Evolutionary conservation across 129 eudicot genomes (phyloP), one percentile per base, ranked within the genome.

Genomic region (Artemisia tridentata): DNA sequence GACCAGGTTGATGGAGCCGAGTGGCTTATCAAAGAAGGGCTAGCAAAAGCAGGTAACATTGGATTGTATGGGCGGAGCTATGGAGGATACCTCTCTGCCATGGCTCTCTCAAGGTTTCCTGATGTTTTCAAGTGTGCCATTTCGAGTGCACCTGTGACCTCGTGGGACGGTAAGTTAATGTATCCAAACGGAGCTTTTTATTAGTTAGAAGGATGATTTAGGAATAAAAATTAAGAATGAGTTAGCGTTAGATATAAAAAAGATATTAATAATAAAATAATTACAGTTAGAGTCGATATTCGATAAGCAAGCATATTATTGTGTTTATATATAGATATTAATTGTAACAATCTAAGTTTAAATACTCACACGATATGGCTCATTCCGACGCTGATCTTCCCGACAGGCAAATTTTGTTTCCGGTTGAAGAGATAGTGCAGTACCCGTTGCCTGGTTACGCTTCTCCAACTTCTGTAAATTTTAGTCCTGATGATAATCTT

Each of bases 111-210:
- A 20, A 76, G 85, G 73, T 90, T 87, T 77, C 97, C 99, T 7
- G 80, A 90, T 6, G 72, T 80, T 50, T 95, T 95, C 81, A 76
- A 58, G 21, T 95, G 99, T 66, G 96, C 93, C 4, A 85, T 93
- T 63, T 83, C 96, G 13, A 97, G 99, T 12, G 99, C 99, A 43
- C 99, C 99, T 2, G 99, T 95, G 54, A 95, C 96, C 50, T 85
- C 99, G 15, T 95, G 99, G 99, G 99, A 95, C 20, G 99, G 99
- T 4, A n/a, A n/a, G n/a, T n/a, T n/a, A n/a, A n/a, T n/a, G n/a
- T n/a, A n/a, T n/a, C n/a, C n/a, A n/a, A n/a, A n/a, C n/a, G n/a
- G n/a, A n/a, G n/a, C n/a, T n/a, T n/a, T n/a, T n/a, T n/a, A n/a
- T n/a, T n/a, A n/a, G n/a, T n/a, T n/a, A n/a, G n/a, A n/a, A n/a